Evolutionary conservation across 2,329 filamentous ascomycete genomes (phyloP).

Genomic region (Sclerotinia trifoliorum): DNA sequence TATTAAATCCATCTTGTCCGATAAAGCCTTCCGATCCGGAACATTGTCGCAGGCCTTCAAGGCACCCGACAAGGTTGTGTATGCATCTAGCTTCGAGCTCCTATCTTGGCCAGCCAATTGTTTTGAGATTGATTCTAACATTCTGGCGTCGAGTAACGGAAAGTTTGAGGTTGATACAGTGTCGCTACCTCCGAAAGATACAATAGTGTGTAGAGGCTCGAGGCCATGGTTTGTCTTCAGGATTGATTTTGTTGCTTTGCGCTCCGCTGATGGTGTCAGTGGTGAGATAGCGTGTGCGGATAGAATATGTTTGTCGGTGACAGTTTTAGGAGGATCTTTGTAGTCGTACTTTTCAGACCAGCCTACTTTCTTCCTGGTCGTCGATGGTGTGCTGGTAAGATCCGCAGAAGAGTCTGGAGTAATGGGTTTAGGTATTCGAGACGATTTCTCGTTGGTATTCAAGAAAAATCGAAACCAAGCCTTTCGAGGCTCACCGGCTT

Average conservation of each 20-base stretch:
- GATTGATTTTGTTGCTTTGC: constrained; percentile 68
- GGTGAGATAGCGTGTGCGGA: constrained; percentile 25
- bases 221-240: constrained; percentile 64
- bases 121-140: constrained; percentile 81
- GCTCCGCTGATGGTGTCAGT: constrained; percentile 42
- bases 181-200: constrained; percentile 49
- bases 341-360: constrained; percentile 60
- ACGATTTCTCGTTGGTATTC: constrained; percentile 22
- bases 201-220: constrained; percentile 41
- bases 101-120: constrained; percentile 75
- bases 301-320: constrained; percentile 25
- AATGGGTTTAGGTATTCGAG: constrained; percentile 25
- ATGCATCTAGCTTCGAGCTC: constrained; percentile 77
- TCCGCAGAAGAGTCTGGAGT: constrained; percentile 41
- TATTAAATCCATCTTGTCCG: constrained; percentile 73
- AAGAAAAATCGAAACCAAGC: constrained; percentile 25
- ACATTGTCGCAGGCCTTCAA: constrained; percentile 80
- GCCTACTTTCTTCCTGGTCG: constrained; percentile 55
- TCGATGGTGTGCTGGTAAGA: constrained; percentile 30
- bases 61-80: constrained; percentile 72
- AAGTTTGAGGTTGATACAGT: background rate
- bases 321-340: constrained; percentile 45
- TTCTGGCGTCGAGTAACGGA: constrained; percentile 51
- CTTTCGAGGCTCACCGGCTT: constrained; percentile 41
- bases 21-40: constrained; percentile 70